Percentiles rank a stretch among this genome's conserved stretches.
Conservation (phyloP, 257 asterid species). For the Primulina tabacum region DNA sequence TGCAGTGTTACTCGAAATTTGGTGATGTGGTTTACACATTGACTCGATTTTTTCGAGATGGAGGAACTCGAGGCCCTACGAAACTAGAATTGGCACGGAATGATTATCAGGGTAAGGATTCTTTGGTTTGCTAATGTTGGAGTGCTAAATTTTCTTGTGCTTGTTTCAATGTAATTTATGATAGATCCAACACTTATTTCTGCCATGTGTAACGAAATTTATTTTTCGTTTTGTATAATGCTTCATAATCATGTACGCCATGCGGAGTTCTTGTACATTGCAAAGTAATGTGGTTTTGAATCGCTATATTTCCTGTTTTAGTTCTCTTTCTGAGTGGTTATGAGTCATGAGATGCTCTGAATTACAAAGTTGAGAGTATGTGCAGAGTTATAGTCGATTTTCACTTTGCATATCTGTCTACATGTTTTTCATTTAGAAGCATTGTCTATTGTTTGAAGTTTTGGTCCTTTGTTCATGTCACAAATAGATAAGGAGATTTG, state of each 20-base stretch:
- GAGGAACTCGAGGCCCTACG: constrained; percentile 45
- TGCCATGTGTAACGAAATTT: constrained; percentile 15
- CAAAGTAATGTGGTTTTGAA: background rate
- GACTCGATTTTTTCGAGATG: constrained; percentile 87
- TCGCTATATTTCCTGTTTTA: background rate
- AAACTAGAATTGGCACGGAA: constrained; percentile 47
- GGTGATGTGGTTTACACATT: constrained; percentile 85
- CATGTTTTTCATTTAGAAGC: constrained; percentile 3
- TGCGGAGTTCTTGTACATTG: constrained; percentile 3
- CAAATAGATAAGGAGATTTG: background rate
- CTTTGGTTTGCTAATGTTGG: constrained; percentile 17
- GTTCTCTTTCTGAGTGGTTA: background rate
- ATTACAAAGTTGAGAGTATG: background rate
- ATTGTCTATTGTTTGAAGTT: background rate
- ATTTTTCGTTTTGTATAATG: constrained; percentile 9
- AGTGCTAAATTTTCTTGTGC: constrained; percentile 20
- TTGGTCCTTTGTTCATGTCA: background rate
- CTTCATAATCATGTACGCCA: constrained; percentile 8
- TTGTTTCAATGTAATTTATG: constrained; percentile 19
- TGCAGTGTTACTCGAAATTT: constrained; percentile 85
- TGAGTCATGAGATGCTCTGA: background rate
- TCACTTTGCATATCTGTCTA: background rate
- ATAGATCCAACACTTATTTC: constrained; percentile 12
- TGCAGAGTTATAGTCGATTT: background rate
- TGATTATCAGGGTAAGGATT: constrained; percentile 45